Evolutionary conservation across 2,329 filamentous ascomycete species (phyloP), one percentile per base, ranked within the genome.

Genomic region (Ceratocystis harringtonii): DNA sequence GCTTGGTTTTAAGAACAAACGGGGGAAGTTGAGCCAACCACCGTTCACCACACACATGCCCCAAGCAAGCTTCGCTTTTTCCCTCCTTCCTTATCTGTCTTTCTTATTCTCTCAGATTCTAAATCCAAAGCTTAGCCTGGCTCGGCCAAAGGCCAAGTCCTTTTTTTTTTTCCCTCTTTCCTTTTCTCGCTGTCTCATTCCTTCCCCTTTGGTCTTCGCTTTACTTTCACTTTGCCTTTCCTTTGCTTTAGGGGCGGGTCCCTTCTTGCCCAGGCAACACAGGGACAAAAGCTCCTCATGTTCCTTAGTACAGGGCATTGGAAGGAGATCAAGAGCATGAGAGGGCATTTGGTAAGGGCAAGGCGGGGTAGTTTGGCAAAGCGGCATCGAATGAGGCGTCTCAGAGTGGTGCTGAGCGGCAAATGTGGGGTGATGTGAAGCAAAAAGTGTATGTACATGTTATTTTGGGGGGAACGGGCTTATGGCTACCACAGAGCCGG

Each of bases 381-480:
- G 60, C 60, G 36, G 60, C 36, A 45, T 62, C 60, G 44, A 62
- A 62, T 62, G 60, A 62, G 60, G 60, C 41, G 60, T 62, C 36
- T 62, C 60, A 62, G 36, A 62, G 60, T 62, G 60, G 60, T 62
- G 36, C 60, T 62, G 44, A 45, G 41, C 60, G 60, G 60, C 60
- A 45, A 62, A 62, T 43, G 60, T 62, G 60, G 60, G 60, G 60
- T 62, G 60, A 62, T 62, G 17, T 5, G 19, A 22, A 55, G 60
- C 60, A 44, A 62, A 61, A 62, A 62, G 60, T 62, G 60, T 62
- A 36, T 62, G 60, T 62, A 62, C 60, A 62, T 10, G 8, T 28
- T 48, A 22, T 19, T 48, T 19, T 48, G 7, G 45, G 19, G 45
- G 45, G 19, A 19, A 48, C 45, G 45, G 19, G 45, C 45, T 48